Conservation (phyloP, 2,329 filamentous ascomycete species). For the Xylaria sp. region DNA sequence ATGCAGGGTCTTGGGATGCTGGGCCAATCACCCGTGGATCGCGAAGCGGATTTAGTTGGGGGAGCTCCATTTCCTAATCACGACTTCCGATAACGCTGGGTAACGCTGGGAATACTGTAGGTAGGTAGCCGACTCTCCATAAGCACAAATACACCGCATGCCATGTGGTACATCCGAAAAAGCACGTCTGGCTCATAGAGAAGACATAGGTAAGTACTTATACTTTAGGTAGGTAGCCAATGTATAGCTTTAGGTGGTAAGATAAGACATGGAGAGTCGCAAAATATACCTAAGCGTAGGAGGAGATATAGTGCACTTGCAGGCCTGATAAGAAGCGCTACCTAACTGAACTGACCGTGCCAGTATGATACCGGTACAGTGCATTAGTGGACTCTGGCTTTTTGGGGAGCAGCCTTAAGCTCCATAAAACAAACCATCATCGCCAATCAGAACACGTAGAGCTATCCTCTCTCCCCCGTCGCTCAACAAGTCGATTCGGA, state of each 20-base stretch:
- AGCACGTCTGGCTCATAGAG: background rate
- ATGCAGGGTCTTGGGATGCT: slow-evolving; percentile 22
- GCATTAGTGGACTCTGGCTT: background rate
- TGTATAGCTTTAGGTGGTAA: too few species aligned
- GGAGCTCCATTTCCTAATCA: slow-evolving; percentile 42
- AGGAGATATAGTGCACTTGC: background rate
- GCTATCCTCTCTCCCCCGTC: slow-evolving; percentile 24
- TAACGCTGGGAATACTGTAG: too few species aligned
- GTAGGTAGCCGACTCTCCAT: background rate
- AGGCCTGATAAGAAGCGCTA: background rate
- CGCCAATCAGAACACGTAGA: slow-evolving; percentile 38
- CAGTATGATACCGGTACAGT: background rate
- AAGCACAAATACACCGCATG: background rate
- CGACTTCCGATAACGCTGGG: slow-evolving; percentile 40
- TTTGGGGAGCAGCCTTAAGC: slow-evolving; percentile 25
- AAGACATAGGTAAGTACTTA: too few species aligned
- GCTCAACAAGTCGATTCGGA: slow-evolving; percentile 37
- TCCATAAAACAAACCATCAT: slow-evolving; percentile 40
- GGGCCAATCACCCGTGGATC: slow-evolving; percentile 45
- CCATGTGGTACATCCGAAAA: background rate
- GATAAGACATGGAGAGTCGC: too few species aligned
- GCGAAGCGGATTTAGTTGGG: slow-evolving; percentile 47
- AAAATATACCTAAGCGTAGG: too few species aligned
- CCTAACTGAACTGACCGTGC: background rate
- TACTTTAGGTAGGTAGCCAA: too few species aligned